These are phyloP conservation scores for Fragilariopsis cylindrus DNA, from an alignment of 108 stramenopile genomes.

Conservation along the genomic window DNA sequence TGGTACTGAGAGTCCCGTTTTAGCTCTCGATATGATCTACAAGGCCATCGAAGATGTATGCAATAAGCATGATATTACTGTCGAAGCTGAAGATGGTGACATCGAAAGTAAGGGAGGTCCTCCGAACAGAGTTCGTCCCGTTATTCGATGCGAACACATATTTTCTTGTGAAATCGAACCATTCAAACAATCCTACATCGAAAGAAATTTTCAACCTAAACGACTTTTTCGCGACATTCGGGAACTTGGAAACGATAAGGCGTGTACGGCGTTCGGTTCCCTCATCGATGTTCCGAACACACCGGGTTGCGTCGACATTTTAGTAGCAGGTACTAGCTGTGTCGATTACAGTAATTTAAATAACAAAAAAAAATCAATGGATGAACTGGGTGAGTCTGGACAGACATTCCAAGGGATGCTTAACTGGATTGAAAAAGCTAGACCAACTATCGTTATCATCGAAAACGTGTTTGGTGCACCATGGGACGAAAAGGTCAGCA, in stretches of 20 bases:
- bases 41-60: slow-evolving; percentile 37
- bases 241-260: slow-evolving; percentile 23
- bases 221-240: slow-evolving; percentile 59
- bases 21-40: slow-evolving; percentile 51
- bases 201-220: slow-evolving; percentile 51
- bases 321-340: slow-evolving; percentile 67
- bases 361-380: too few relatives aligned
- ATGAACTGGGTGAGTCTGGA: too few relatives aligned
- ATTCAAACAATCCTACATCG: slow-evolving; percentile 69
- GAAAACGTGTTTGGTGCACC: slow-evolving; percentile 32
- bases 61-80: not conserved
- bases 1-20: slow-evolving; percentile 60
- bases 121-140: not conserved
- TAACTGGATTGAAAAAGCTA: too few relatives aligned
- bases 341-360: not conserved
- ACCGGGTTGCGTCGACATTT: slow-evolving; percentile 41
- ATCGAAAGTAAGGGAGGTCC: not conserved
- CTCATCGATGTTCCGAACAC: slow-evolving; percentile 30
- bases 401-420: too few relatives aligned
- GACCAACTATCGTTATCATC: slow-evolving; percentile 2
- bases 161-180: slow-evolving; percentile 71
- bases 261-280: slow-evolving; percentile 35
- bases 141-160: slow-evolving; percentile 41
- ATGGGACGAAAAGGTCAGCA: slow-evolving; percentile 32
- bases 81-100: not conserved